Evolutionary conservation across 1,284 basidiomycete species (phyloP), one percentile per base, ranked within the genome.

Genomic region (Amylostereum areolatum): DNA sequence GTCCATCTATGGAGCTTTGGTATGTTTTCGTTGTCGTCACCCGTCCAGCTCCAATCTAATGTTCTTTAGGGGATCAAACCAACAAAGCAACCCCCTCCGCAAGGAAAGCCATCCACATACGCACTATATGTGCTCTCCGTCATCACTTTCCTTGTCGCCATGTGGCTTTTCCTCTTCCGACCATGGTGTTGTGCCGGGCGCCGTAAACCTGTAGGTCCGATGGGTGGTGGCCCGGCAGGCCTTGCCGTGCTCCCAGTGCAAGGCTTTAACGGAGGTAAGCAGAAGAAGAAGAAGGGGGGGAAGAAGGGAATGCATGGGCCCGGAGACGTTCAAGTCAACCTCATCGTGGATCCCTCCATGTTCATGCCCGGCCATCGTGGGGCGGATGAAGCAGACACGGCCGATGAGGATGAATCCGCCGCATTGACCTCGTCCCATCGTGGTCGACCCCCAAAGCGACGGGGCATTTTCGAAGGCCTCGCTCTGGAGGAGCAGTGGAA

Each of bases 161-260:
- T 79, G 12, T 83, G 76, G 57, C 62, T 83, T 43, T 83, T 82
- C 62, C 59, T 77, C 53, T 62, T 84, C 45, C 77, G 76, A 28
- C 80, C 80, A 3, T 83, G 77, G 57, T 83, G 74, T 53, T 71
- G 72, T 52, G 52, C 60, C 11, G 66, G 71, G 32, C 54, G 57
- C 4, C 62, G 62, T 32, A 60, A 57, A 45, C 48, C 63, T 57
- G 56, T 64, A 52, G 54, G 52, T 43, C 53, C 57, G 31, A 57
- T 53, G 48, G 63, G 32, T 59, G 64, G 55, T 57, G 72, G 62
- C 0, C 65, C 65, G 0, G 58, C 58, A 34, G 82, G 82, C 11
- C 79, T 85, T 73, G 79, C 83, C 74, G 80, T 85, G 8, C 67
- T 86, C 1, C 83, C 83, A 2, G 73, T 85, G 1, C 72, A 74